Percentiles rank a stretch among this genome's conserved stretches.
phyloP scores from a whole-genome alignment of 75 land plant genomes.

The Pinus albicaulis region DNA sequence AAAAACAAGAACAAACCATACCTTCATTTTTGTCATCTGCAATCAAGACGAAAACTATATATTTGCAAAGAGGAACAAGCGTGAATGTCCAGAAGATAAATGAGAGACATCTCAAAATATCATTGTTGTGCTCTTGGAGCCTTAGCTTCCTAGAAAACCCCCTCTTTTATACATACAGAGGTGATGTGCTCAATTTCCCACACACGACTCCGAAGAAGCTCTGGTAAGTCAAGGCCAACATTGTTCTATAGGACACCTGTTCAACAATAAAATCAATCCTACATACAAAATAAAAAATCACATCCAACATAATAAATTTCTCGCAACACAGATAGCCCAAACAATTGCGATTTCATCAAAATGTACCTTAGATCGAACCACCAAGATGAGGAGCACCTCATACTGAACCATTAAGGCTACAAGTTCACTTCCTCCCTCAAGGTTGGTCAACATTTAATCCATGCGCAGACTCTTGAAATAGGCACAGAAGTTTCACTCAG shows the following conservation, averaged over 20 bases:
- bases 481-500: no score
- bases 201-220: constrained; percentile 74
- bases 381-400: no score
- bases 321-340: no score
- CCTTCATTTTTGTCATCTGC: constrained; percentile 92
- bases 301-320: no score
- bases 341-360: no score
- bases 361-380: no score
- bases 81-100: constrained; percentile 71
- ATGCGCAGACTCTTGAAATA: no score
- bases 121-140: constrained; percentile 32
- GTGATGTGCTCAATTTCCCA: constrained; percentile 67
- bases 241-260: constrained; percentile 7
- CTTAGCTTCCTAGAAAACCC: constrained; percentile 51
- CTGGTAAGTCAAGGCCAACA: constrained; percentile 51
- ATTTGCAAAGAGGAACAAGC: constrained; percentile 56
- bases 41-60: constrained; percentile 53
- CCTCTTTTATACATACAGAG: constrained; percentile 68
- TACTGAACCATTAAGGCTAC: no score
- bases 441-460: no score
- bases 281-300: no score
- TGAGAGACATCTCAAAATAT: constrained; percentile 58
- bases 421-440: no score
- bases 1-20: not conserved
- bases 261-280: no score